Base-by-base conservation (phyloP, 139 green algal species). In the Dunaliella primolecta region DNA sequence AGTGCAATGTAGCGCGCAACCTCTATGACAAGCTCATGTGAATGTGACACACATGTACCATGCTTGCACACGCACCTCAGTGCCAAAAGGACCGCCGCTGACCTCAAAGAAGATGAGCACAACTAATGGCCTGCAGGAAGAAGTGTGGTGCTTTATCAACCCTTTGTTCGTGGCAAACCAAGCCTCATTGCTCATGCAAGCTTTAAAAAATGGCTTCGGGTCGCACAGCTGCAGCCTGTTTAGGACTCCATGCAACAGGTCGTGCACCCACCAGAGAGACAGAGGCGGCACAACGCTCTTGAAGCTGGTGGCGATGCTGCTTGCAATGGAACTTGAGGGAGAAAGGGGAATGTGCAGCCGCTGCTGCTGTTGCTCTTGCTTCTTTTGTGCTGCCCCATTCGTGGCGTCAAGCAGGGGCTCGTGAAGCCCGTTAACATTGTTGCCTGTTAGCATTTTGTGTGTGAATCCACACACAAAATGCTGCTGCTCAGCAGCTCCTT, bases 91-190 rank as follows among this genome's bases (percentile, higher is more conserved):
- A 0, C 97, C 97, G 23, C 97, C 97, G 11, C 90, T 95, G 0
- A 99, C 97, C 56, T 99, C 97, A 84, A 96, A 99, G 83, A 98
- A 99, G 75, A 99, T 97, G 35, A 99, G 92, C 0, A 95, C 94
- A 0, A 98, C 91, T 2, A 99, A 91, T 0, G 96, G 95, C 76
- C 97, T 64, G 46, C 46, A 64, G 15, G 46, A n/a, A n/a, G n/a
- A n/a, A n/a, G n/a, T n/a, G n/a, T n/a, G n/a, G n/a, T n/a, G 86
- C 75, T 98, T 84, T 0, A 91, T 92, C 35, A 99, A 89, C 21
- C 93, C 91, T 83, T 79, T 78, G 7, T 31, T 33, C 25, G 7
- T 33, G 25, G 20, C 27, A 36, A 27, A 35, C 24, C 20, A 23
- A 35, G 72, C 25, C 7, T 27, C 20, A 7, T 79, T 23, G 27